Base-by-base conservation (phyloP, 2,329 filamentous ascomycete species). In the Diplodia seriata region DNA sequence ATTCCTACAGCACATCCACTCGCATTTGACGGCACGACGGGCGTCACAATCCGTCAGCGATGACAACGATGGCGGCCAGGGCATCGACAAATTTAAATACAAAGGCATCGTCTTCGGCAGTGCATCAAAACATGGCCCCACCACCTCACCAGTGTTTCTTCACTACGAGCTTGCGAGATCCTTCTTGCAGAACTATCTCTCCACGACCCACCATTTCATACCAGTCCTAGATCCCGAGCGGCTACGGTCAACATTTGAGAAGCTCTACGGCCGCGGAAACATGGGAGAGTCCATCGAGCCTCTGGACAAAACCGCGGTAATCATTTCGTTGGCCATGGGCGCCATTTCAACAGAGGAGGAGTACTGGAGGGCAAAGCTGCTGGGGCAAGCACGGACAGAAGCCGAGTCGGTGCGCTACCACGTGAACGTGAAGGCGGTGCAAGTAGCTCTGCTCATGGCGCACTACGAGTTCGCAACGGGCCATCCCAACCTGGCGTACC, bases 1-100 rank as follows among this genome's bases (percentile, higher is more conserved):
- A 2, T 67, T 67, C 15, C 43, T 67, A 4, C 54, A 62, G n/a
- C 66, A 67, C 31, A 40, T 67, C n/a, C 55, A 67, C 50, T 38
- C 55, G n/a, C 66, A 62, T 29, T 15, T 67, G 14, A 26, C n/a
- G 9, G 7, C 43, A 15, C 36, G 43, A 29, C 31, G 15, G 23
- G 40, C 57, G 15, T 43, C 61, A 9, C 62, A 47, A 14, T 23
- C 33, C 1, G 12, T 23, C 18, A 50, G 20, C 23, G 56, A 67
- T 15, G 66, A 14, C 33, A 12, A 67, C 6, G 55, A 62, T n/a
- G 66, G 55, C 9, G 29, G 40, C 7, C 33, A 36, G 11, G 54
- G 66, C 4, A 61, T 67, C 20, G 66, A 67, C 3, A 47, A 4
- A 15, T 67, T 53, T 55, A 67, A 47, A 15, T 67, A 67, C 14